Conservation (phyloP, 2,329 filamentous ascomycete genomes). For the Aaosphaeria arxii region DNA sequence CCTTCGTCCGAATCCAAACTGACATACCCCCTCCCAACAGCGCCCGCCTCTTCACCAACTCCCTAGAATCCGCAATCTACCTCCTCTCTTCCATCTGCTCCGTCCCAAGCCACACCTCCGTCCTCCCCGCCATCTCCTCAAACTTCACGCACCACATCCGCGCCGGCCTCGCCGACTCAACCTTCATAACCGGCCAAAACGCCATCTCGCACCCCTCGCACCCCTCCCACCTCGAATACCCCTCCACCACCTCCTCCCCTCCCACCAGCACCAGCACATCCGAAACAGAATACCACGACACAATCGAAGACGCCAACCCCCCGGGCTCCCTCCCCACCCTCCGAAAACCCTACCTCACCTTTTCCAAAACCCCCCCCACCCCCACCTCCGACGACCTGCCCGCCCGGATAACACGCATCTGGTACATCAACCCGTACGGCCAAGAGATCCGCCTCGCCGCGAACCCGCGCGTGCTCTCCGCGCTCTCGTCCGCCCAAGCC, state of each 20-base stretch:
- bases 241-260: constrained; percentile 11
- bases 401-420: constrained; percentile 74
- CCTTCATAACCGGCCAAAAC: constrained; percentile 84
- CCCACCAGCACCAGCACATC: constrained; percentile 9
- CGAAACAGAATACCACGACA: constrained; percentile 58
- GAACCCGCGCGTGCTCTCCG: constrained; percentile 74
- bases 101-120: constrained; percentile 72
- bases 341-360: constrained; percentile 75
- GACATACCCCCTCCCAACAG: constrained; percentile 41
- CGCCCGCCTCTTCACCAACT: constrained; percentile 85
- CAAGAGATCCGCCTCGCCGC: constrained; percentile 85
- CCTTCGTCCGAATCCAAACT: constrained; percentile 41
- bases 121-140: constrained; percentile 87
- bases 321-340: constrained; percentile 78
- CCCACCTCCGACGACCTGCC: constrained; percentile 69
- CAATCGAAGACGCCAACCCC: constrained; percentile 75
- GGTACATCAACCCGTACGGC: constrained; percentile 99
- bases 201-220: constrained; percentile 40
- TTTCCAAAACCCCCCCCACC: constrained; percentile 59
- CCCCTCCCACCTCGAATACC: constrained; percentile 23
- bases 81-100: constrained; percentile 81
- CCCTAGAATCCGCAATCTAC: constrained; percentile 90
- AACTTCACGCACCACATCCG: constrained; percentile 96
- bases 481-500: constrained; percentile 62
- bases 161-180: constrained; percentile 73